Evolutionary conservation across 257 asterid genomes (phyloP).

Genomic region (Solanum tarijense): DNA sequence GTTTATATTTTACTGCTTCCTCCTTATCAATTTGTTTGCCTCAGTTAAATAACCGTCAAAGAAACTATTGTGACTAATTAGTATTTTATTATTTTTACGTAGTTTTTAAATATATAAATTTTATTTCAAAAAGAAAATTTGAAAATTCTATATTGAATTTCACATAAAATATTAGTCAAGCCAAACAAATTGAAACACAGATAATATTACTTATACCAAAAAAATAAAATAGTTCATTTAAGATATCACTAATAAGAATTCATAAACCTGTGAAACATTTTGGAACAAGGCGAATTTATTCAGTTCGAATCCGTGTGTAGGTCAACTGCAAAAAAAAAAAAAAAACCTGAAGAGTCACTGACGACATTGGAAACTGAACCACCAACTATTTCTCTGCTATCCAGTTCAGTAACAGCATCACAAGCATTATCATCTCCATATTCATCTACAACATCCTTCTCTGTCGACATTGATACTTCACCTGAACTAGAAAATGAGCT

Average conservation of each 20-base stretch:
- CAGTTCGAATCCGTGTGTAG: background rate
- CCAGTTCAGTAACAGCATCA: background rate
- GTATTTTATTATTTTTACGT: too few species aligned
- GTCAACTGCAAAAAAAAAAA: background rate
- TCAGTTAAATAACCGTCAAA: background rate
- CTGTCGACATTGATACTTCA: constrained; percentile 35
- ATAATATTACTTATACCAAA: background rate
- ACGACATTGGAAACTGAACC: background rate
- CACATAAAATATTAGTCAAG: background rate
- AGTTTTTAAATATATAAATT: too few species aligned
- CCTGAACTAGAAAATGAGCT: constrained; percentile 32
- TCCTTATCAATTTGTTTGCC: background rate
- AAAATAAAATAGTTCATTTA: background rate
- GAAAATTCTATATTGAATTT: background rate
- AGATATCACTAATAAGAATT: background rate
- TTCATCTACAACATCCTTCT: constrained; percentile 25
- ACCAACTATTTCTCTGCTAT: background rate
- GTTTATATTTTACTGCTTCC: background rate
- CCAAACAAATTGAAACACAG: background rate
- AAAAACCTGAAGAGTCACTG: constrained; percentile 39
- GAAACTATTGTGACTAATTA: background rate
- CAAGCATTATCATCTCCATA: constrained; percentile 7
- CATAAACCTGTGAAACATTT: background rate
- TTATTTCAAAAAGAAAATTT: background rate
- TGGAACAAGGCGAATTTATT: background rate